Base-by-base conservation (phyloP, 495 filamentous ascomycete genomes). In the Recurvomyces mirabilis region DNA sequence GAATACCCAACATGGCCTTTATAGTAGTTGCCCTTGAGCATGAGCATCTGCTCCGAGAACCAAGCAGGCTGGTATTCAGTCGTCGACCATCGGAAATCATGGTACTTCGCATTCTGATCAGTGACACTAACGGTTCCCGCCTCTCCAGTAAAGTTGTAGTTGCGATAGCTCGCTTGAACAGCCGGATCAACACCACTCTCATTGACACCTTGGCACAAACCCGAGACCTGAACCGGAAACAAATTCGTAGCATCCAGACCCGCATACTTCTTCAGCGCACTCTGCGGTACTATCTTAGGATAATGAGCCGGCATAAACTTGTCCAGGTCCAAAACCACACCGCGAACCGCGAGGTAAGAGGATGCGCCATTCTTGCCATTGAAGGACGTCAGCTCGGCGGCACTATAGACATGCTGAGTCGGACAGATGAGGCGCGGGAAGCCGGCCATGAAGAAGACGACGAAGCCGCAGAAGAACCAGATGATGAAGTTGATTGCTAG, bases 401-500 rank as follows among this genome's bases (percentile, higher is more conserved):
- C 67, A 30, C 83, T 91, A 65, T 72, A 94, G 23, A 99, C 84
- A 56, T 89, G 62, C 58, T 96, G 93, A 23, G 67, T 88, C 0
- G 91, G 91, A 65, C 91, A 99, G 56, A 99, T 81, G 43, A 96
- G 66, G 51, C 70, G 65, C 14, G 91, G 91, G 61, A 98, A 93
- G 54, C 76, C 73, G 43, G 95, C 78, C 58, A 65, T 65, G 71
- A 99, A 84, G 71, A 96, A 99, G 34, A 82, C 71, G 2, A 84
- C 76, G 51, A 83, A 66, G 35, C 65, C 66, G 63, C 91, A 96
- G 55, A 70, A 71, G 48, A 89, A 72, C 91, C 91, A 99, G 58
- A 99, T 99, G 62, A 96, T 74, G 52, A 96, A 64, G 68, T 99
- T 99, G 72, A 99, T 99, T 25, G 91, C 91, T 43, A 96, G 63